A percentile compares a stretch with the other conserved stretches of the same genome.
Conservation (phyloP, 2,329 filamentous ascomycete species). For the Eutypa lata region DNA sequence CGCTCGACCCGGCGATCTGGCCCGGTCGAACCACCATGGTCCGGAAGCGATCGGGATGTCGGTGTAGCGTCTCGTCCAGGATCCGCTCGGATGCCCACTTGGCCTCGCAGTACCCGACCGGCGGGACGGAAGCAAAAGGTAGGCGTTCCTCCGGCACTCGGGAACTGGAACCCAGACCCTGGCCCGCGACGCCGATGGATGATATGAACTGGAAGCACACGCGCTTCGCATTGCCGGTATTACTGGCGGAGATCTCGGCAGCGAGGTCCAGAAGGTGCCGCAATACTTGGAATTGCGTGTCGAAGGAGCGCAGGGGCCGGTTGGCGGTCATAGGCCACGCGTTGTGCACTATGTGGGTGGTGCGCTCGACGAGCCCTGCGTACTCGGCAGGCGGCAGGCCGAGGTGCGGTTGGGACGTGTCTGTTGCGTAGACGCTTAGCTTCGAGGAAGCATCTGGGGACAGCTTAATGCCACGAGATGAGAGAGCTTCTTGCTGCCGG, state of each 20-base stretch:
- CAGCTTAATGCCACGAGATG: conserved; percentile 9
- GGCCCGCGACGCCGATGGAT: conserved; percentile 32
- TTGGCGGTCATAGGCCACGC: conserved; percentile 3
- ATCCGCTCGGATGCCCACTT: conserved; percentile 47
- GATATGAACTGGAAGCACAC: conserved; percentile 36
- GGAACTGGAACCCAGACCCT: conserved; percentile 14
- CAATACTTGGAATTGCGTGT: not conserved
- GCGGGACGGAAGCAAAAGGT: conserved; percentile 33
- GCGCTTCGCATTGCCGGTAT: conserved; percentile 6
- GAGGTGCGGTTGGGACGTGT: conserved; percentile 17
- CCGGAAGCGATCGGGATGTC: conserved; percentile 35
- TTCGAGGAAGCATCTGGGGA: conserved; percentile 25
- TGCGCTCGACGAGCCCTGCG: not conserved
- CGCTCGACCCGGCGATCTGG: conserved; percentile 48
- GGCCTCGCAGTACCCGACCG: conserved; percentile 46
- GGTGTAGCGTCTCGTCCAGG: conserved; percentile 41
- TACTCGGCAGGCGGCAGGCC: conserved; percentile 1
- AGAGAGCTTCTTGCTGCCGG: conserved; percentile 10
- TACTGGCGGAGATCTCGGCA: not conserved
- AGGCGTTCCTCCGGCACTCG: conserved; percentile 39
- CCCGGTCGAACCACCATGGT: conserved; percentile 40
- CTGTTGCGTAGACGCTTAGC: conserved; percentile 35
- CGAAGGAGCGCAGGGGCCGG: not conserved
- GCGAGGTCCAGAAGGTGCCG: conserved; percentile 3
- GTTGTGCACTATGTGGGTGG: conserved; percentile 3